Evolutionary conservation across 129 eudicot species (phyloP).

Genomic region (Arctium lappa): DNA sequence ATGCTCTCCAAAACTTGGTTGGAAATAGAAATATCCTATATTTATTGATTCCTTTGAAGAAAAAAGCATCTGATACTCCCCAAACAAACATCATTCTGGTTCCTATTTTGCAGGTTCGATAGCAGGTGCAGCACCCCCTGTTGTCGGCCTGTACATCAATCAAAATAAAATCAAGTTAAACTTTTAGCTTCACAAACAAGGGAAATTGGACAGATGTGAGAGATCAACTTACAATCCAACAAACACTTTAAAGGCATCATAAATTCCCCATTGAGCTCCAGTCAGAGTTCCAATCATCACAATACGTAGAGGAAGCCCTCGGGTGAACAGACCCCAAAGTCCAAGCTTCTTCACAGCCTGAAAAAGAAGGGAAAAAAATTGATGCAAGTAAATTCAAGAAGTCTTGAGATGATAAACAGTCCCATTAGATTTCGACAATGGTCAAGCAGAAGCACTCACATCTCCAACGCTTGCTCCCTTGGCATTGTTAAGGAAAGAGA

Average conservation of each 20-base stretch:
- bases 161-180: not conserved
- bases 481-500: conserved; percentile 96
- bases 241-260: conserved; percentile 91
- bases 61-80: not conserved
- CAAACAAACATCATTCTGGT: not conserved
- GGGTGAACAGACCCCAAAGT: conserved; percentile 75
- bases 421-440: not conserved
- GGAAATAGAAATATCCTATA: conserved; percentile 17
- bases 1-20: conserved; percentile 22
- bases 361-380: not conserved
- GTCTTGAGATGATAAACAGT: not conserved
- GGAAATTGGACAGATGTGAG: not conserved
- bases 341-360: conserved; percentile 98
- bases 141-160: conserved; percentile 65
- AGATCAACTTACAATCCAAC: conserved; percentile 88
- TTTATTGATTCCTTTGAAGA: conserved; percentile 32
- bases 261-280: conserved; percentile 99
- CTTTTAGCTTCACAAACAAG: not conserved
- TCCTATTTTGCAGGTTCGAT: conserved; percentile 45
- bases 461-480: conserved; percentile 98
- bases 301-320: conserved; percentile 96
- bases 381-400: not conserved
- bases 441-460: conserved; percentile 44
- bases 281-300: conserved; percentile 99
- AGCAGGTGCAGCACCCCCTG: conserved; percentile 87